These are phyloP conservation scores for Niebla homalea DNA, from an alignment of 495 filamentous ascomycete genomes.

Conservation along the genomic window DNA sequence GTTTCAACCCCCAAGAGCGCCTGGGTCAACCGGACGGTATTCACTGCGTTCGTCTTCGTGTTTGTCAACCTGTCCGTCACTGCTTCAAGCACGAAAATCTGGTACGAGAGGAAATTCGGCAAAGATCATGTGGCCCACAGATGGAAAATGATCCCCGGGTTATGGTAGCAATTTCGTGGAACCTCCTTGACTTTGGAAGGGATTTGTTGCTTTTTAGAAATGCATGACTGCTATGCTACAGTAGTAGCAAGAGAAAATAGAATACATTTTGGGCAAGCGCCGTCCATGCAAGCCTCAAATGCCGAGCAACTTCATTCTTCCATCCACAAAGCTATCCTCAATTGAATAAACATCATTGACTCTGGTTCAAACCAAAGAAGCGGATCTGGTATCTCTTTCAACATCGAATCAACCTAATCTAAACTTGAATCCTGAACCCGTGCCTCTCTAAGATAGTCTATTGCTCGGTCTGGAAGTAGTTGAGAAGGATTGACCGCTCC, in stretches of 20 bases:
- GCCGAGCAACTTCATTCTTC: background rate
- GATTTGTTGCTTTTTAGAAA: background rate
- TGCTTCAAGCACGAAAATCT: slow-evolving; percentile 59
- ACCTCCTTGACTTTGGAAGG: background rate
- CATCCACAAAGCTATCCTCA: too few species aligned
- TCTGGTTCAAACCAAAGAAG: background rate
- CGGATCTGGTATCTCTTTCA: background rate
- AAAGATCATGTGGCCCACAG: slow-evolving; percentile 45
- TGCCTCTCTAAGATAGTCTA: slow-evolving; percentile 21
- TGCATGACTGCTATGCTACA: background rate
- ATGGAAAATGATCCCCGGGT: slow-evolving; percentile 72
- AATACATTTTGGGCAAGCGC: background rate
- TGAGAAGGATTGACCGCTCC: slow-evolving; percentile 92
- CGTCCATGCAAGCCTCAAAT: background rate
- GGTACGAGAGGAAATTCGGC: slow-evolving; percentile 77
- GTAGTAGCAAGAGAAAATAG: background rate
- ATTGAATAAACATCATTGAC: background rate
- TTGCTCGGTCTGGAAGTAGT: slow-evolving; percentile 96
- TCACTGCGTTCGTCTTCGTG: slow-evolving; percentile 58
- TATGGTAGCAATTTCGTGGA: slow-evolving; percentile 34
- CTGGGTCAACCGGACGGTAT: slow-evolving; percentile 59
- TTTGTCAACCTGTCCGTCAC: slow-evolving; percentile 68
- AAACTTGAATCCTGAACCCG: too few species aligned
- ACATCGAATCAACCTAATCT: background rate
- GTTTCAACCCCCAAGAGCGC: slow-evolving; percentile 52